Conservation (phyloP, 345 rosid species). For the Sonneratia caseolaris region DNA sequence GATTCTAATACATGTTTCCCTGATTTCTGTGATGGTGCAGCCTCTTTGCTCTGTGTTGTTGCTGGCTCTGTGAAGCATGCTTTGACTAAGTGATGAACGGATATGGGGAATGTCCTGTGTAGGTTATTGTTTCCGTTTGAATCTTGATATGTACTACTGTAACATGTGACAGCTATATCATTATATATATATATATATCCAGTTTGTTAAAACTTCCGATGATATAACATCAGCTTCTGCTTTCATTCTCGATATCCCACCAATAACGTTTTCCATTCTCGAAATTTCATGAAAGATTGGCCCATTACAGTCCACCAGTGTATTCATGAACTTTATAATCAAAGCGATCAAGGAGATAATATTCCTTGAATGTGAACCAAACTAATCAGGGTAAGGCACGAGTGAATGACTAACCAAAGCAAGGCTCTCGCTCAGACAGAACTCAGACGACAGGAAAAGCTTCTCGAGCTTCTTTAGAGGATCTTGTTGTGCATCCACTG, state of each 20-base stretch:
- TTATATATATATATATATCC: background rate
- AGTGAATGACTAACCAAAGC: constrained; percentile 16
- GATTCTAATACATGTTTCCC: too few species aligned
- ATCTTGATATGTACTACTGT: background rate
- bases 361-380: background rate
- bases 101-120: background rate
- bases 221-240: background rate
- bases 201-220: background rate
- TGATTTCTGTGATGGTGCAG: constrained; percentile 20
- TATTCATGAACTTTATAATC: background rate
- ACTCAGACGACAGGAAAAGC: constrained; percentile 55
- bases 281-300: too few species aligned
- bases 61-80: constrained; percentile 48
- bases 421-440: constrained; percentile 21
- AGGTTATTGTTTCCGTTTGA: background rate
- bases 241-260: background rate
- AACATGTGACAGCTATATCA: background rate
- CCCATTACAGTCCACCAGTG: background rate
- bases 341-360: background rate
- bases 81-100: constrained; percentile 25
- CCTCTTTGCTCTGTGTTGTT: constrained; percentile 57
- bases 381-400: background rate
- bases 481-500: constrained; percentile 71
- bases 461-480: constrained; percentile 69
- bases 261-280: too few species aligned